Base-by-base conservation (phyloP, 75 land plant species). In the Pinus taeda region DNA sequence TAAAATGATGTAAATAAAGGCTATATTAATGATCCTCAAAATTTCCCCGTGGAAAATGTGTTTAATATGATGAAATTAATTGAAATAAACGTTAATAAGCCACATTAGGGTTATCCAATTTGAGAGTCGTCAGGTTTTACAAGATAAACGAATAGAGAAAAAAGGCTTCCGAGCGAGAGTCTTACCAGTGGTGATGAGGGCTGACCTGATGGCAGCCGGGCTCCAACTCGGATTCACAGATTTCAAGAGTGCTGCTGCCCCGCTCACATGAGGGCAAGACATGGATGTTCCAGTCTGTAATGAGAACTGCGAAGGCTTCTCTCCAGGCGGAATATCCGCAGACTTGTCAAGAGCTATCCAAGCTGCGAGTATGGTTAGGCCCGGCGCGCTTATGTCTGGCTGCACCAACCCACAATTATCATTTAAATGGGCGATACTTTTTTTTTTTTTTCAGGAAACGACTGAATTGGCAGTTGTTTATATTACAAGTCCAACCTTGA, bases 381-480 rank as follows among this genome's bases (percentile, higher is more conserved):
- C 95, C 13, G 97, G 95, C 20, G 91, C 95, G 72, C 89, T 83
- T 7, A 94, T 74, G 76, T 94, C 97, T 15, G 97, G 97, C 97
- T 93, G 81, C 71, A 88, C 18, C 15, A 7, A 6, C 26, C 55
- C 55, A 49, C 55, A 49, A 49, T 49, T 49, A 49, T 49, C 55
- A 11, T 49, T 9, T 49, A 9, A 49, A 49, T 11, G 11, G 2
- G 33, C 33, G 33, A 33, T 0, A 33, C n/a, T n/a, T n/a, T n/a
- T n/a, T n/a, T n/a, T n/a, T n/a, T n/a, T n/a, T 33, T 33, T 33
- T 33, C 33, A 33, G 33, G 1, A 33, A 33, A 33, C 33, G 33
- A 33, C 33, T 33, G 33, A 33, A 33, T 33, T 42, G 49, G 17
- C 12, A 62, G 1, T 17, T 18, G 4, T 2, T 15, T 15, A 12